These are phyloP conservation scores for Ceratobasidium sp. DNA, from an alignment of 1,284 basidiomycete species.

Conservation along the genomic window DNA sequence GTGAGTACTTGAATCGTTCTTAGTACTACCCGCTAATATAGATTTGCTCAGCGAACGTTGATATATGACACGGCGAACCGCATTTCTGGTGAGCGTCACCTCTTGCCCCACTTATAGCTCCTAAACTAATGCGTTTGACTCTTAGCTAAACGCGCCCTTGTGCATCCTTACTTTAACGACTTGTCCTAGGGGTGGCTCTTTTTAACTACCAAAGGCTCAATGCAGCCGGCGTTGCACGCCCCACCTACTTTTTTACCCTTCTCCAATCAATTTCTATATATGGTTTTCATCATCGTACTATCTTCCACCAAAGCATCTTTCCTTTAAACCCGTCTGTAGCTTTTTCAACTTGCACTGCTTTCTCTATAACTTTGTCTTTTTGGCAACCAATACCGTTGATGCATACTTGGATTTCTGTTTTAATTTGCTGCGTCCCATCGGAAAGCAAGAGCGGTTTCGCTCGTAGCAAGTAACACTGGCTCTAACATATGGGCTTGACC, in stretches of 20 bases:
- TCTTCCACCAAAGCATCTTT: neutral
- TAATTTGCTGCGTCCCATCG: neutral
- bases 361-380: conserved; percentile 21
- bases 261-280: conserved; percentile 14
- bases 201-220: too few relatives aligned
- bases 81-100: conserved; percentile 80
- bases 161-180: conserved; percentile 84
- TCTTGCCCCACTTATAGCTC: too few relatives aligned
- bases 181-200: too few relatives aligned
- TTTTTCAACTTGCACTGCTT: conserved; percentile 13
- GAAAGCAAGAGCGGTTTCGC: neutral
- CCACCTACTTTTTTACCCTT: neutral
- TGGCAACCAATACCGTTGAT: conserved; percentile 6
- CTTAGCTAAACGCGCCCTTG: conserved; percentile 86
- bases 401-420: neutral
- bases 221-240: neutral
- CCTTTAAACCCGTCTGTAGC: conserved; percentile 2
- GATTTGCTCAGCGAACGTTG: conserved; percentile 75
- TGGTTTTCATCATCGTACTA: conserved; percentile 14
- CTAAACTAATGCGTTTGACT: too few relatives aligned
- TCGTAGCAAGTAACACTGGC: too few relatives aligned
- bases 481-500: too few relatives aligned
- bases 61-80: conserved; percentile 95
- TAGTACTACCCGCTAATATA: conserved; percentile 16
- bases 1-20: conserved; percentile 60